These are phyloP conservation scores for Serendipita indica DNA, from an alignment of 768 basidiomycete species.

Conservation along the genomic window DNA sequence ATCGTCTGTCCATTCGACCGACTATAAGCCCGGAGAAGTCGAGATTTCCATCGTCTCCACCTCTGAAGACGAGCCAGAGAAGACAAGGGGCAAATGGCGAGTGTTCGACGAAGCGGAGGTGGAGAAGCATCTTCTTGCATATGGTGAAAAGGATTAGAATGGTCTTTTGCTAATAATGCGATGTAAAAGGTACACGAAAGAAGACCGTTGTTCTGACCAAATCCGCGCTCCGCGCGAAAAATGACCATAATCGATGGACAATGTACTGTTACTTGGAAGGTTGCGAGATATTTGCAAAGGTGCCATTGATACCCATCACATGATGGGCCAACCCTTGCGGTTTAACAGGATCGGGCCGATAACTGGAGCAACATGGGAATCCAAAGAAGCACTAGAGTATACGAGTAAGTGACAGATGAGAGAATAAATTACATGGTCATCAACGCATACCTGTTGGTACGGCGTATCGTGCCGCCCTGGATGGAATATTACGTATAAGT, in stretches of 20 bases:
- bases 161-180: neutral
- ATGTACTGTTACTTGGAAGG: no score
- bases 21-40: constrained; percentile 90
- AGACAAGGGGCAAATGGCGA: constrained; percentile 59
- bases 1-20: constrained; percentile 86
- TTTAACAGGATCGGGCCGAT: no score
- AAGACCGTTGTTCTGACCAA: neutral
- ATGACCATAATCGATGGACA: neutral
- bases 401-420: neutral
- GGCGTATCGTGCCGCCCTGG: constrained; percentile 5
- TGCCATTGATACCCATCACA: no score
- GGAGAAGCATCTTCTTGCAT: constrained; percentile 65
- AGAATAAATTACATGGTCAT: neutral
- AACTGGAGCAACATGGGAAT: neutral
- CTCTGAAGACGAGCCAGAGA: constrained; percentile 47
- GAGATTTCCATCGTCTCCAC: constrained; percentile 88
- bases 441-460: neutral
- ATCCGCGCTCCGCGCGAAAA: neutral
- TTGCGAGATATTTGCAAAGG: no score
- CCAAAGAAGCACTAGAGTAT: constrained; percentile 3
- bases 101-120: constrained; percentile 65
- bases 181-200: neutral
- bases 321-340: no score
- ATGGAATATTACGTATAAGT: neutral
- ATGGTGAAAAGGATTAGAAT: constrained; percentile 73